Evolutionary conservation across 345 rosid genomes (phyloP).

Genomic region (Microcos paniculata): DNA sequence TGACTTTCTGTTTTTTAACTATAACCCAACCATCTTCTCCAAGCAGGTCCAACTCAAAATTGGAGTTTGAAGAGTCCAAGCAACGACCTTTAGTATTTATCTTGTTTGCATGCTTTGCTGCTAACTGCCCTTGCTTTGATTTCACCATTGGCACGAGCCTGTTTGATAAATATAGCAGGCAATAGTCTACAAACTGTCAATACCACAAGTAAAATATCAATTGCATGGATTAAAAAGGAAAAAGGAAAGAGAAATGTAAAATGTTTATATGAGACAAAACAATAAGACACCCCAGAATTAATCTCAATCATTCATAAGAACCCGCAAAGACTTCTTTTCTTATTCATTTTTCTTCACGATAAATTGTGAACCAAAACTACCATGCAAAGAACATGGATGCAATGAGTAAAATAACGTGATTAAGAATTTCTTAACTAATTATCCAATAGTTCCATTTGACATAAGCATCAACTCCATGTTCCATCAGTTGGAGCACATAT

Average conservation of each 20-base stretch:
- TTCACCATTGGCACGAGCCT: constrained; percentile 40
- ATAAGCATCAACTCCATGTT: neutral
- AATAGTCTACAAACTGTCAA: neutral
- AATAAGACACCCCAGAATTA: neutral
- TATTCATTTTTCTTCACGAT: neutral
- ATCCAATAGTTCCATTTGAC: neutral
- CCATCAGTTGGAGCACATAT: neutral
- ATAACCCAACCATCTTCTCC: constrained; percentile 68
- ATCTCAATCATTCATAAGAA: neutral
- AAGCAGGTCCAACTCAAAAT: constrained; percentile 25
- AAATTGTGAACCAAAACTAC: neutral
- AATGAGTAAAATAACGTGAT: neutral
- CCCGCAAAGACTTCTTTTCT: neutral
- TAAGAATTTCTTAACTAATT: neutral
- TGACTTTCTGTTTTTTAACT: constrained; percentile 69
- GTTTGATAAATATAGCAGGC: neutral
- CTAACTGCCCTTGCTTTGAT: constrained; percentile 37
- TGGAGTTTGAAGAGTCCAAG: constrained; percentile 21
- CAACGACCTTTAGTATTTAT: constrained; percentile 2
- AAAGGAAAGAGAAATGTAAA: neutral
- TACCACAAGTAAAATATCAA: neutral
- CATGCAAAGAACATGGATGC: neutral
- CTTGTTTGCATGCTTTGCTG: constrained; percentile 18
- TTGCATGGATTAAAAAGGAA: neutral
- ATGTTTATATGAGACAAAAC: neutral